Evolutionary conservation across 805 yeast genomes (phyloP).

Genomic region (Blastobotrys peoriensis): DNA sequence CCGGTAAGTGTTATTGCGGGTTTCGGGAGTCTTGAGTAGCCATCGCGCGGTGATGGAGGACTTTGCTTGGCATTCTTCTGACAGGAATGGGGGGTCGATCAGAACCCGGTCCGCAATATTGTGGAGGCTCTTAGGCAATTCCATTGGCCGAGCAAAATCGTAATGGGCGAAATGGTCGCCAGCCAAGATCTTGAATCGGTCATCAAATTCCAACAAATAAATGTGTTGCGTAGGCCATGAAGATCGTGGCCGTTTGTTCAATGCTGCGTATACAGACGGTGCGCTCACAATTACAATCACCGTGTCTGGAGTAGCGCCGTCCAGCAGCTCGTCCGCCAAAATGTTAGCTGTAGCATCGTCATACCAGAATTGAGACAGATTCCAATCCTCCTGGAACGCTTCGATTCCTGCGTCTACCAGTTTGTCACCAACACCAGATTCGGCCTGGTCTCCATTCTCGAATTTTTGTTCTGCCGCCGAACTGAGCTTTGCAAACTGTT

Average conservation of each 20-base stretch:
- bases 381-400: slow-evolving; percentile 87
- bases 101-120: slow-evolving; percentile 65
- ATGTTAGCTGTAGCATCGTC: slow-evolving; percentile 62
- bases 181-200: slow-evolving; percentile 66
- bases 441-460: slow-evolving; percentile 30
- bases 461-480: slow-evolving; percentile 52
- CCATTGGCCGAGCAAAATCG: slow-evolving; percentile 67
- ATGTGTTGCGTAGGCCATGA: slow-evolving; percentile 54
- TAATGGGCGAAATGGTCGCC: slow-evolving; percentile 67
- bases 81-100: slow-evolving; percentile 85
- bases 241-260: slow-evolving; percentile 45
- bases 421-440: slow-evolving; percentile 30
- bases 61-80: slow-evolving; percentile 73
- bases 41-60: slow-evolving; percentile 57
- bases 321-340: slow-evolving; percentile 64
- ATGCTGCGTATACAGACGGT: slow-evolving; percentile 87
- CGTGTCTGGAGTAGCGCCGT: slow-evolving; percentile 68
- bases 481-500: slow-evolving; percentile 50
- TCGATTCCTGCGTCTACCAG: slow-evolving; percentile 54
- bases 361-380: slow-evolving; percentile 87
- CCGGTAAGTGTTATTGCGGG: slow-evolving; percentile 36
- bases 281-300: slow-evolving; percentile 77
- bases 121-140: slow-evolving; percentile 49
- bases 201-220: slow-evolving; percentile 73
- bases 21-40: slow-evolving; percentile 37